A percentile compares a stretch with the other conserved stretches of the same genome.
Conservation (phyloP, 2,329 filamentous ascomycete species). For the Cladophialophora immunda region DNA sequence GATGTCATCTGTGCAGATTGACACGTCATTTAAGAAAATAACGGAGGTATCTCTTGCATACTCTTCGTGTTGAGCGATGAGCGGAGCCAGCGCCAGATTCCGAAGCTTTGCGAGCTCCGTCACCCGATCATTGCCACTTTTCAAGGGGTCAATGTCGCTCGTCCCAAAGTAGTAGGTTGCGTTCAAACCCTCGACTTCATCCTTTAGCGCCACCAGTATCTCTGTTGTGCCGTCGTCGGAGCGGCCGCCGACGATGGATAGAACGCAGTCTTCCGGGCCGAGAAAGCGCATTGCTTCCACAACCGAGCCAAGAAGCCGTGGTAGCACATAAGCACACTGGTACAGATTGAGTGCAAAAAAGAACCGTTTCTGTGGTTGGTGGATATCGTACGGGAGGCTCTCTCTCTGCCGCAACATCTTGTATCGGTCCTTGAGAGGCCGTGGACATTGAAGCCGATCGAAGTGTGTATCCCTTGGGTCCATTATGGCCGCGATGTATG, state of each 20-base stretch:
- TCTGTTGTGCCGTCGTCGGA: slow-evolving; percentile 64
- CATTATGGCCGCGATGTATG: slow-evolving; percentile 28
- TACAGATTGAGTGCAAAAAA: slow-evolving; percentile 65
- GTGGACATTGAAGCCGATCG: slow-evolving; percentile 22
- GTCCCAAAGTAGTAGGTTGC: slow-evolving; percentile 40
- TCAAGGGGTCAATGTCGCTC: slow-evolving; percentile 55
- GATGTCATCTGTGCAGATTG: slow-evolving; percentile 63
- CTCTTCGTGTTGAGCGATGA: slow-evolving; percentile 44
- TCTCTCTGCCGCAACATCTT: slow-evolving; percentile 3
- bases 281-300: slow-evolving; percentile 61
- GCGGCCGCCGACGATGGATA: slow-evolving; percentile 67
- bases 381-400: not conserved
- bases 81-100: slow-evolving; percentile 62
- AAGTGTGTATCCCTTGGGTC: slow-evolving; percentile 18
- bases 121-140: slow-evolving; percentile 54
- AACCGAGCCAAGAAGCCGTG: slow-evolving; percentile 62
- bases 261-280: slow-evolving; percentile 60
- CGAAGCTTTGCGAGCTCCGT: slow-evolving; percentile 60
- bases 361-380: slow-evolving; percentile 43
- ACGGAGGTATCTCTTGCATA: slow-evolving; percentile 54
- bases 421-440: slow-evolving; percentile 10
- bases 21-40: slow-evolving; percentile 65
- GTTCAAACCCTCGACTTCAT: slow-evolving; percentile 49
- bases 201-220: slow-evolving; percentile 55
- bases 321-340: slow-evolving; percentile 56